Evolutionary conservation across 2,329 filamentous ascomycete genomes (phyloP), one percentile per base, ranked within the genome.

Genomic region (Microascus cirrosus): DNA sequence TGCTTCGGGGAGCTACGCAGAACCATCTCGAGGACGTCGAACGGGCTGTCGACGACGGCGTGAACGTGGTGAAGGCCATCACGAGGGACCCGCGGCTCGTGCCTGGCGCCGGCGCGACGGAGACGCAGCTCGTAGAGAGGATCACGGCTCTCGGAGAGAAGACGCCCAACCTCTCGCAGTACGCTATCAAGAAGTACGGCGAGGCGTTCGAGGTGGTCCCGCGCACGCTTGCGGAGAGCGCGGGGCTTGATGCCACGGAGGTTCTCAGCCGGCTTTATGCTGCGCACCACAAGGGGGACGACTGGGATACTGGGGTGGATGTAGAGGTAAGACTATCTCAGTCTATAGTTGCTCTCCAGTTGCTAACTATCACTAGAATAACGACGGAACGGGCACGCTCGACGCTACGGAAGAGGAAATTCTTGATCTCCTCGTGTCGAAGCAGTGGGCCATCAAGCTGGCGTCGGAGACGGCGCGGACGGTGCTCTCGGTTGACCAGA

Each of bases 191-290:
- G 74, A 97, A 97, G 77, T 99, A 86, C 70, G 94, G 89, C 57
- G 93, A 99, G 75, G 93, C 94, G 10, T 99, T 99, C 66, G 94
- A 99, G 77, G 93, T 99, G 55, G 87, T 99, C 57, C 93, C 94
- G 22, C 86, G 94, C 64, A 95, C 90, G 18, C 79, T 99, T 59
- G 94, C 95, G 55, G 94, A 99, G 75, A 95, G 90, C 65, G 93
- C 92, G 52, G 94, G 94, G 63, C 81, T 99, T 24, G 94, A 99
- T 69, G 94, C 94, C 59, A 99, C 94, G n/a, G 94, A 97, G 73
- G 87, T 96, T 56, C 79, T 99, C 60, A 94, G 91, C 67, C 86
- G 87, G 67, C 78, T 99, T 60, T 99, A 97, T 73, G 91, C 92
- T 32, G 90, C 93, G 56, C 94, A 99, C 74, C 87, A 91, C 74